Percentiles rank a stretch among this genome's conserved stretches.
Evolutionary conservation across 2,329 filamentous ascomycete species (phyloP).

Genomic region (Paraphaeosphaeria sporulosa): DNA sequence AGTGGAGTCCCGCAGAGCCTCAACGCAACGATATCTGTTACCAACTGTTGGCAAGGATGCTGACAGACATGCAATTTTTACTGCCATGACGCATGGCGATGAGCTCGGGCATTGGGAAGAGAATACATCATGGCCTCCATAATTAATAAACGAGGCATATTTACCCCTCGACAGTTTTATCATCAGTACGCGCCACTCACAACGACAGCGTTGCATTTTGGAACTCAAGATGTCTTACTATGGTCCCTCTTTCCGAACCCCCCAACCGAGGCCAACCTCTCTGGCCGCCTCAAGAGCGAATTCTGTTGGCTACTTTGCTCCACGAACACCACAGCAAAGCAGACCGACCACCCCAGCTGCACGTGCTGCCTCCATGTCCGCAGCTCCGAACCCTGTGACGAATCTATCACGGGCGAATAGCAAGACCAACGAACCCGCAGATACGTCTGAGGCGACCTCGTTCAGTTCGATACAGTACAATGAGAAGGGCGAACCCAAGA

Average conservation of each 20-base stretch:
- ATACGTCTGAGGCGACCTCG: constrained; percentile 3
- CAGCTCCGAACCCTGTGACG: constrained; percentile 20
- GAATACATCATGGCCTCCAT: background rate
- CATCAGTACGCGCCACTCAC: background rate
- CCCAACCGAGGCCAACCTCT: constrained; percentile 20
- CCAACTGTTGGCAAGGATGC: background rate
- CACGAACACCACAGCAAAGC: constrained; percentile 13
- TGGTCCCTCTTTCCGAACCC: constrained; percentile 20
- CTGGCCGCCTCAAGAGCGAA: constrained; percentile 21
- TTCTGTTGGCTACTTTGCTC: constrained; percentile 16
- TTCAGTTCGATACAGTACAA: constrained; percentile 27
- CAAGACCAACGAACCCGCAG: constrained; percentile 1
- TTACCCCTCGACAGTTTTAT: background rate
- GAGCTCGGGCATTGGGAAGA: background rate
- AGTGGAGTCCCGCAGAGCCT: constrained; percentile 12
- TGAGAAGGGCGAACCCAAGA: constrained; percentile 33
- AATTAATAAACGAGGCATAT: background rate
- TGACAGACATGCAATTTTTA: background rate
- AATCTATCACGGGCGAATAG: constrained; percentile 20
- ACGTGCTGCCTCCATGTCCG: constrained; percentile 18
- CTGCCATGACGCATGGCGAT: background rate
- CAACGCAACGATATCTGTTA: constrained; percentile 1
- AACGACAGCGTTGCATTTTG: background rate
- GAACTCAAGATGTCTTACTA: constrained; percentile 20
- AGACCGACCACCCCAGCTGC: constrained; percentile 18